Conservation (phyloP, 305 asterid species). For the Solanum hybrid region DNA sequence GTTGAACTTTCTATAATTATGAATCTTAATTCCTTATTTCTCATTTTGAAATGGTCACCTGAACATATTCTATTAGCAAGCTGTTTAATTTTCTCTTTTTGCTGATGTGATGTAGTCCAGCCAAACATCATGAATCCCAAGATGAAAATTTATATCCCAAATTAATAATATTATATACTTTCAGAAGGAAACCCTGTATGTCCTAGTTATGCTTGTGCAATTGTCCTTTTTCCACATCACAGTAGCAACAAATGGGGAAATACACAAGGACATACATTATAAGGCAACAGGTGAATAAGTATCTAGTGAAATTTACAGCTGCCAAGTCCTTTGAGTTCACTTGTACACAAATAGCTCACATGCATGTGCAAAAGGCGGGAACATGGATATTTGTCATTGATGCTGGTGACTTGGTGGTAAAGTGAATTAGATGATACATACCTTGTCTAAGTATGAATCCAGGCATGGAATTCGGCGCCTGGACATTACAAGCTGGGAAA, state of each 20-base stretch:
- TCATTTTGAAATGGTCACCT: not conserved
- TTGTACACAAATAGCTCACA: not conserved
- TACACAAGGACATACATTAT: not conserved
- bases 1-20: not conserved
- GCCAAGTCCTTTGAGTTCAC: not conserved
- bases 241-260: not conserved
- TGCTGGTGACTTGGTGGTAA: not conserved
- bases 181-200: not conserved
- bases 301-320: not conserved
- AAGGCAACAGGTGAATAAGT: not conserved
- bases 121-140: not conserved
- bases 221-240: not conserved
- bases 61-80: not conserved
- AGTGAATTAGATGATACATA: slow-evolving; percentile 20
- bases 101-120: not conserved
- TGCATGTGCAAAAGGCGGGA: not conserved
- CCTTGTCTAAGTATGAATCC: slow-evolving; percentile 97
- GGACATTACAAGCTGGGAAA: slow-evolving; percentile 87
- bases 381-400: not conserved
- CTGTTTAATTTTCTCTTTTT: not conserved
- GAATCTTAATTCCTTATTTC: not conserved
- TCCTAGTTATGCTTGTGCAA: not conserved
- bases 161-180: not conserved
- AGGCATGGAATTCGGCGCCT: slow-evolving; percentile 92
- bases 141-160: not conserved